A percentile compares a stretch with the other conserved stretches of the same genome.
These are phyloP conservation scores for Cryptococcus maquisensis DNA, from an alignment of 1,284 basidiomycete species.

Conservation along the genomic window DNA sequence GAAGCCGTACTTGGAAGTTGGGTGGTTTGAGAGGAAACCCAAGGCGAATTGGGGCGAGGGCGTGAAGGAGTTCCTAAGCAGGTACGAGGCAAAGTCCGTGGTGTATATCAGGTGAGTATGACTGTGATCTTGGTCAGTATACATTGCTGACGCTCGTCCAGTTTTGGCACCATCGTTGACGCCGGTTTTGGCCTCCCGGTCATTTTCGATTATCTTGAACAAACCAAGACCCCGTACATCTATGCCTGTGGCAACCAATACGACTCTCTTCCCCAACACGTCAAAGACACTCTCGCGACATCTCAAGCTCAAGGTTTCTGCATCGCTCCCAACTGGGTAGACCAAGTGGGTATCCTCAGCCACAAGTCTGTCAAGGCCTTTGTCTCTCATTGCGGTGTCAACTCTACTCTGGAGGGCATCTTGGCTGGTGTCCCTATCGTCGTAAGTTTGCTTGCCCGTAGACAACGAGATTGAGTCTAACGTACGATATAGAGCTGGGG, in stretches of 20 bases:
- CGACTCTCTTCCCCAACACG: constrained; percentile 2
- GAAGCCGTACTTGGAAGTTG: constrained; percentile 10
- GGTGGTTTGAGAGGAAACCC: constrained; percentile 10
- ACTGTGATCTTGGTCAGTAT: not conserved
- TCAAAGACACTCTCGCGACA: constrained; percentile 1
- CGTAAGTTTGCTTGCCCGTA: constrained; percentile 3
- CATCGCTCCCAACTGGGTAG: constrained; percentile 13
- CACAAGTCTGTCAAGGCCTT: constrained; percentile 13
- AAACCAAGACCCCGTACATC: constrained; percentile 9
- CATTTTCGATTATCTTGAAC: constrained; percentile 6
- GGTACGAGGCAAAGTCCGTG: constrained; percentile 3
- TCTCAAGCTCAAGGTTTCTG: constrained; percentile 7
- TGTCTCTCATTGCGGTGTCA: constrained; percentile 18
- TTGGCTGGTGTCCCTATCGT: constrained; percentile 13
- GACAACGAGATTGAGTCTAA: not conserved
- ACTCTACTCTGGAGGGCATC: constrained; percentile 12
- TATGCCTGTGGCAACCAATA: constrained; percentile 15
- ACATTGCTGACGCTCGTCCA: not conserved
- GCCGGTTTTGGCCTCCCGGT: constrained; percentile 1
- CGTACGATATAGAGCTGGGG: constrained; percentile 6
- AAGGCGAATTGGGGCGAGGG: constrained; percentile 7
- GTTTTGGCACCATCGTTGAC: constrained; percentile 16
- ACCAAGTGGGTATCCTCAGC: constrained; percentile 9
- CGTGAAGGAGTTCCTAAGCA: constrained; percentile 14
- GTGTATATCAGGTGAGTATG: constrained; percentile 15